Evolutionary conservation across 2,329 filamentous ascomycete species (phyloP).

Genomic region (Fusarium concolor): DNA sequence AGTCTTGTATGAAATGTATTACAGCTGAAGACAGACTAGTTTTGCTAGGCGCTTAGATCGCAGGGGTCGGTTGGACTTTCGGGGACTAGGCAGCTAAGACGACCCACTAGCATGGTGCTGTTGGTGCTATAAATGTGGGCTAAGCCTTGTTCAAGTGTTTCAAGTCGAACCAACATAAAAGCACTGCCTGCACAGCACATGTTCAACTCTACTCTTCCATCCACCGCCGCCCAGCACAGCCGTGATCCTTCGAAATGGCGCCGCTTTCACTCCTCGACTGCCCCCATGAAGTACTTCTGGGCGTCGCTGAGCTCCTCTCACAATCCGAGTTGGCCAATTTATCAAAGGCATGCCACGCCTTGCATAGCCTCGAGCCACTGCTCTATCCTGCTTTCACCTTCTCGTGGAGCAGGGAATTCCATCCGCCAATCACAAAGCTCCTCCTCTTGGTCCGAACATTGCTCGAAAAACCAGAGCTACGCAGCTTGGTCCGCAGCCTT

Average conservation of each 20-base stretch:
- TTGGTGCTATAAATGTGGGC: background rate
- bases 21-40: too few relatives aligned
- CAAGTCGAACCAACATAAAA: background rate
- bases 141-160: background rate
- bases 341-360: background rate
- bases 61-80: too few relatives aligned
- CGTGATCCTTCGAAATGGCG: background rate
- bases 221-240: background rate
- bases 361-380: background rate
- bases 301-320: accelerated
- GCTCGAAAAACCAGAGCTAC: background rate
- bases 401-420: background rate
- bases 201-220: background rate
- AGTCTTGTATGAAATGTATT: too few relatives aligned
- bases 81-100: background rate
- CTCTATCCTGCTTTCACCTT: background rate
- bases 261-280: background rate
- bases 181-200: background rate
- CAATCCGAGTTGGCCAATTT: background rate
- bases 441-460: background rate
- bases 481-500: background rate
- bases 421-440: background rate
- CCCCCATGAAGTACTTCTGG: background rate
- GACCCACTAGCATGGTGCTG: accelerated
- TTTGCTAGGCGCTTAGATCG: too few relatives aligned